Conservation (phyloP, 768 basidiomycete genomes). For the Lactifluus hygrophoroides region DNA sequence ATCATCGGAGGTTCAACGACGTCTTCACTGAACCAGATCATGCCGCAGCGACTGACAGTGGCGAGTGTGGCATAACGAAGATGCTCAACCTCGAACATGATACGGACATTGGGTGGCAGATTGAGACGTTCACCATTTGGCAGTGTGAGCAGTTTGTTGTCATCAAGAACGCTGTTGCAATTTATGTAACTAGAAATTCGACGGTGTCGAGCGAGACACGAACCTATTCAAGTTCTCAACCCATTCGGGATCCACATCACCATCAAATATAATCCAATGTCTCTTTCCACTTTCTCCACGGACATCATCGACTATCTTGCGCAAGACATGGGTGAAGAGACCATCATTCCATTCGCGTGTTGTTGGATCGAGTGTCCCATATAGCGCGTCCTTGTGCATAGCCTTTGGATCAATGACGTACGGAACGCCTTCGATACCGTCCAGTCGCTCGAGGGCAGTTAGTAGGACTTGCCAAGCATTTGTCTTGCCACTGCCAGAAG, state of each 20-base stretch:
- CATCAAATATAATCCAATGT: conserved; percentile 99
- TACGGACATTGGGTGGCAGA: conserved; percentile 91
- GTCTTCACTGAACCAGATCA: conserved; percentile 99
- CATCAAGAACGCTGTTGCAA: conserved; percentile 79
- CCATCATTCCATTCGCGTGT: conserved; percentile 99
- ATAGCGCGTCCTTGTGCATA: conserved; percentile 96
- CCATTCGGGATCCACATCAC: conserved; percentile 99
- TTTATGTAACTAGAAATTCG: background rate
- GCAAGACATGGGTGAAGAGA: conserved; percentile 92
- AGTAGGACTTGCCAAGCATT: conserved; percentile 95
- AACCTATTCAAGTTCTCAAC: conserved; percentile 99
- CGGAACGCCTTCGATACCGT: conserved; percentile 84
- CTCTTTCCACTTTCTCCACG: conserved; percentile 94
- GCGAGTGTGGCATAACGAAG: conserved; percentile 94
- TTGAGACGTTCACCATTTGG: conserved; percentile 98
- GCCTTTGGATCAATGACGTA: conserved; percentile 99
- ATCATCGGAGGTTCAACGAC: conserved; percentile 89
- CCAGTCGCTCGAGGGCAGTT: conserved; percentile 80
- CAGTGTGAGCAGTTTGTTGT: conserved; percentile 94
- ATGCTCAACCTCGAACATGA: conserved; percentile 99
- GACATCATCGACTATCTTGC: conserved; percentile 97
- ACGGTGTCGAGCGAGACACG: conserved; percentile 16
- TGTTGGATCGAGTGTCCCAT: conserved; percentile 93
- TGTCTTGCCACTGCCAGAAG: conserved; percentile 94
- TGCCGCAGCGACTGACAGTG: conserved; percentile 98